Evolutionary conservation across 2,329 filamentous ascomycete genomes (phyloP), one percentile per base, ranked within the genome.

Genomic region (Xylariaceae sp.): DNA sequence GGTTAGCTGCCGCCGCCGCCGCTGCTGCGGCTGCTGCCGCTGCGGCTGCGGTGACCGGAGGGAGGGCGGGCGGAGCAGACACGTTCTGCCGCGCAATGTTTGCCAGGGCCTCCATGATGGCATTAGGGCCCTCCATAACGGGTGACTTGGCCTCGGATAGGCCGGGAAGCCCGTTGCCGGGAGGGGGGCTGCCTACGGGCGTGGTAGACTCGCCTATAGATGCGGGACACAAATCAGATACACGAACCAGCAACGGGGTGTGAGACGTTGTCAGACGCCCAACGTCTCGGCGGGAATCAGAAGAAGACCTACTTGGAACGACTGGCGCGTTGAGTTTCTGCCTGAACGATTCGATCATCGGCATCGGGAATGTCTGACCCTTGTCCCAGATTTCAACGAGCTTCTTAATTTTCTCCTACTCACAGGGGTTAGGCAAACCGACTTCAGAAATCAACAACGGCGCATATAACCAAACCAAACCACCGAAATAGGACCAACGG

Each of bases 351-450:
- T 81, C 80, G 68, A 99, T 84, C 85, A 96, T 88, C 56, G 86
- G 75, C 48, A 82, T 73, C 30, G 94, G 92, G 74, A 99, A 97
- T 18, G 92, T 97, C 72, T 89, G 88, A 65, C 90, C 91, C 71
- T 94, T 94, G 73, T 97, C 92, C 94, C 94, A 99, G 67, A 99
- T 99, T 73, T 96, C 92, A 77, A 97, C 80, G 68, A 99, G 84
- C 75, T 97, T 97, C 73, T 82, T 87, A 75, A 97, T 93, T 80
- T 97, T 97, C 74, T 96, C 91, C 89, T 94, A 88, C 80, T 86
- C 73, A 72, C 65, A 71, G 73, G 68, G 67, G 66, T 67, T 67
- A 72, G 71, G 79, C 82, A 73, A 75, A 75, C 73, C 65, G 73
- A 75, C 71, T 73, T 65, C 65, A 67, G 65, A 61, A 15, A 62